Evolutionary conservation across 495 filamentous ascomycete genomes (phyloP).

Genomic region (Penicillium dipodomyicola): DNA sequence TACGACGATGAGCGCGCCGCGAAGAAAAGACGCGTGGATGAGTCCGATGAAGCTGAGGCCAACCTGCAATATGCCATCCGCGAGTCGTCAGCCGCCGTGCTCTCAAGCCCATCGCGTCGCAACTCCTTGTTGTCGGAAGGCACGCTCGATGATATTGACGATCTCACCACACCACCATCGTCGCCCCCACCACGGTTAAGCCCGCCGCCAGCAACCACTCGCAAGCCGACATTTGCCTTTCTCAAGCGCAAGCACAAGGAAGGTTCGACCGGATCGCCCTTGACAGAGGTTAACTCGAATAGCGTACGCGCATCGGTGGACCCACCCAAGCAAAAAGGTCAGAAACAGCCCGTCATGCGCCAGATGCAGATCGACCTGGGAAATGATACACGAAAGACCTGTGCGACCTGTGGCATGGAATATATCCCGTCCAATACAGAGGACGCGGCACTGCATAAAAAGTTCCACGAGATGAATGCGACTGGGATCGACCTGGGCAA

Average conservation of each 20-base stretch:
- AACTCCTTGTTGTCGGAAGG: slow-evolving; percentile 50
- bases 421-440: slow-evolving; percentile 66
- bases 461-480: slow-evolving; percentile 65
- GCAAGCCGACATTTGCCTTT: slow-evolving; percentile 53
- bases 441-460: slow-evolving; percentile 62
- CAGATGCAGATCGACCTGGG: slow-evolving; percentile 71
- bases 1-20: slow-evolving; percentile 47
- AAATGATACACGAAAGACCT: slow-evolving; percentile 56
- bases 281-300: slow-evolving; percentile 53
- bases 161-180: slow-evolving; percentile 50
- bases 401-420: slow-evolving; percentile 66
- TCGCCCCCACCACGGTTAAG: slow-evolving; percentile 56
- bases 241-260: slow-evolving; percentile 54
- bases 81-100: slow-evolving; percentile 47
- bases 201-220: slow-evolving; percentile 54
- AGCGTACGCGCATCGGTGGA: slow-evolving; percentile 45
- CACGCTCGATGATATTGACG: slow-evolving; percentile 44
- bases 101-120: slow-evolving; percentile 51
- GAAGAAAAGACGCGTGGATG: slow-evolving; percentile 50
- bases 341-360: slow-evolving; percentile 44
- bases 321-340: slow-evolving; percentile 36
- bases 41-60: slow-evolving; percentile 47
- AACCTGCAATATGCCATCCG: slow-evolving; percentile 50
- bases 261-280: slow-evolving; percentile 34
- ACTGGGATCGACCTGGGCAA: slow-evolving; percentile 64